Base-by-base conservation (phyloP, 2,329 filamentous ascomycete species). In the Penicillium sp. region DNA sequence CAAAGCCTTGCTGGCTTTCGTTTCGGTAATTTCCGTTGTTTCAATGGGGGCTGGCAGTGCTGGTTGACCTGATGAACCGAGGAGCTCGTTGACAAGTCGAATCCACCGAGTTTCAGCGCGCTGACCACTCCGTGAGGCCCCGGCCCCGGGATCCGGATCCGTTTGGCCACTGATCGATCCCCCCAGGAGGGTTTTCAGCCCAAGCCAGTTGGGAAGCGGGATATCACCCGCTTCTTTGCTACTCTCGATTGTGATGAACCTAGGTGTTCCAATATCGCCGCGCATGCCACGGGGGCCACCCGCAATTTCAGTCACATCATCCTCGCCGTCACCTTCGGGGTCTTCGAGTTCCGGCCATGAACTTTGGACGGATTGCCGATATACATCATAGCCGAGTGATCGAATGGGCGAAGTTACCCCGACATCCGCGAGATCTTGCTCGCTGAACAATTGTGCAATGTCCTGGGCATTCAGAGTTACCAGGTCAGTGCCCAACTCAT, bases 381-480 rank as follows among this genome's bases (percentile, higher is more conserved):
- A 82, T 15, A 83, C 80, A 53, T 86, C 83, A 61, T 85, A 86
- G 2, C 81, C 81, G 54, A 84, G 70, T 57, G 79, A 70, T 39
- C 73, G 67, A 34, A 78, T 76, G 3, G 72, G 46, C 5, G 73
- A 72, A 2, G 72, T 70, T 9, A 64, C 62, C 1, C 69, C 68
- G 8, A 65, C 64, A 46, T 75, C 72, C 9, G 71, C 69, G 33
- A 75, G 62, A 40, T 75, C 74, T 43, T 79, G 75, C 58, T 80
- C 73, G 38, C 69, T 71, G 55, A 75, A 76, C 11, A 79, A 61
- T 59, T 78, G 72, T 27, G 76, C 74, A 57, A 79, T 78, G 64
- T 79, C 78, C 59, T 78, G 76, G 16, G 76, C 76, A 61, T 78
- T 75, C 45, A 79, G 67, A 0, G 73, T 77, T 44, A 78, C 68